Base-by-base conservation (phyloP, 2,329 filamentous ascomycete species). In the Aureobasidium sp. region DNA sequence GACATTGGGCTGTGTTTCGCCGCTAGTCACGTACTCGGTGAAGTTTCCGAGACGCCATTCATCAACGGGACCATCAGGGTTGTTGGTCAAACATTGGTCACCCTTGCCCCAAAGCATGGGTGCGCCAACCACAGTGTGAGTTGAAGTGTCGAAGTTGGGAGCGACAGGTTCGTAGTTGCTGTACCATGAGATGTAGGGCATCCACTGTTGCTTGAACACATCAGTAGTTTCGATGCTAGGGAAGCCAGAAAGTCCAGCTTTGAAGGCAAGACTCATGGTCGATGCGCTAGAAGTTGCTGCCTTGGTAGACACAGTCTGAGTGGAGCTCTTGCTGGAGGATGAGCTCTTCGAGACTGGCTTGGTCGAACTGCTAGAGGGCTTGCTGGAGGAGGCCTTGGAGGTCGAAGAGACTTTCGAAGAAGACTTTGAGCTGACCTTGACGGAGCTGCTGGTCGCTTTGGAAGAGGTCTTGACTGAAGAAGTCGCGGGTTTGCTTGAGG, bases 181-280 rank as follows among this genome's bases (percentile, higher is more conserved):
- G 65, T 70, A 71, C 69, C 69, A 70, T 37, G 64, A 65, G 34
- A 71, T 68, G 59, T 71, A 64, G 1, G 66, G 67, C 3, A 65
- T 62, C 37, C 68, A 65, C 41, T 62, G 43, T 5, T 41, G 66
- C 44, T 61, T 46, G 43, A 62, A 62, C 6, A 56, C 10, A 10
- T 55, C 48, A 6, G 47, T 43, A 5, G 60, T 62, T 29, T 67
- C 61, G 52, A 68, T 66, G 44, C 67, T 66, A 15, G 63, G 57
- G 62, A 66, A 71, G 44, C 69, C 69, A 10, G 68, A 70, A 26
- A 71, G 67, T 34, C 69, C 69, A 29, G 68, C 69, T 52, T 69
- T 70, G 62, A 43, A 62, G n/a, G 41, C 50, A 7, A 62, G 51
- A 24, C 63, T 63, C 52, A 46, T 52, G 26, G 50, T 59, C 15